Evolutionary conservation across 2,329 filamentous ascomycete genomes (phyloP).

Genomic region (Penicillium corylophilum): DNA sequence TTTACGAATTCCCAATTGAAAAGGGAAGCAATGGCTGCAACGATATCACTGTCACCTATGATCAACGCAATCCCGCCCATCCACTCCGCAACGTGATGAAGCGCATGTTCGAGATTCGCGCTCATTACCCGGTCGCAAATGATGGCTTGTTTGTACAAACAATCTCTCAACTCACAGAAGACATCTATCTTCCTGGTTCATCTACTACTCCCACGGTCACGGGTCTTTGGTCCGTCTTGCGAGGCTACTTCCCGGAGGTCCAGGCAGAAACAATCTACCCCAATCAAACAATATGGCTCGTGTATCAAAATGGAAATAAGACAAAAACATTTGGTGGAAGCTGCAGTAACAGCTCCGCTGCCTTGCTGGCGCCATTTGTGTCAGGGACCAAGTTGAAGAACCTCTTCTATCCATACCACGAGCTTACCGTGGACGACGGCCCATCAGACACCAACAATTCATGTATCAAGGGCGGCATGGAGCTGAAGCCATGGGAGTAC

Average conservation of each 20-base stretch:
- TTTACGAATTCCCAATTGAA: slow-evolving; percentile 58
- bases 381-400: slow-evolving; percentile 58
- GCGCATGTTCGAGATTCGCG: slow-evolving; percentile 59
- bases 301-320: slow-evolving; percentile 48
- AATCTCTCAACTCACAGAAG: slow-evolving; percentile 56
- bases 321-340: slow-evolving; percentile 57
- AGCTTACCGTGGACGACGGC: slow-evolving; percentile 19
- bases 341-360: slow-evolving; percentile 48
- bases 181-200: slow-evolving; percentile 54
- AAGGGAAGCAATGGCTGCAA: slow-evolving; percentile 54
- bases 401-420: slow-evolving; percentile 61
- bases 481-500: slow-evolving; percentile 39
- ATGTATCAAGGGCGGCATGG: background rate
- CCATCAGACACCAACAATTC: background rate
- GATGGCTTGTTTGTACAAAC: slow-evolving; percentile 58
- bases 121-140: slow-evolving; percentile 58
- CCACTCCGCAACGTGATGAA: slow-evolving; percentile 61
- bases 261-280: slow-evolving; percentile 31
- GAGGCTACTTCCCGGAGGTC: slow-evolving; percentile 36
- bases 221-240: slow-evolving; percentile 61
- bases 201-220: slow-evolving; percentile 54
- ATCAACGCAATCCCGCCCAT: slow-evolving; percentile 63
- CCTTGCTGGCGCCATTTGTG: slow-evolving; percentile 58
- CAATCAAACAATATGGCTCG: slow-evolving; percentile 47
- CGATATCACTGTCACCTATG: slow-evolving; percentile 56